phyloP scores from a whole-genome alignment of 2,329 filamentous ascomycete species.

The Fusarium goolgardi region DNA sequence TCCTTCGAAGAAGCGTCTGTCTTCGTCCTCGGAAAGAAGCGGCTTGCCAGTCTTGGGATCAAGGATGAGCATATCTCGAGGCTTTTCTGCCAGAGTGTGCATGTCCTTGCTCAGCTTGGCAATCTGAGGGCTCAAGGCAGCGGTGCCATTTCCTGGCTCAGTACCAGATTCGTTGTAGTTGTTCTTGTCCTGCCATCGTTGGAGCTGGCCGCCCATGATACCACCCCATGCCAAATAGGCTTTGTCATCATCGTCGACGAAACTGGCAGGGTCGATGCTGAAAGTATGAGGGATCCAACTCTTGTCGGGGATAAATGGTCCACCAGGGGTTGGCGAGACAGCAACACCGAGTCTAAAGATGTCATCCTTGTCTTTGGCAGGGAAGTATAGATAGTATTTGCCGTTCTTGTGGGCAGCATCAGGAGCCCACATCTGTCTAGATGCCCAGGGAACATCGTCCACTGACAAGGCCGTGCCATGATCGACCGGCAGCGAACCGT shows the following conservation, averaged over 20 bases:
- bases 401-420: slow-evolving; percentile 25
- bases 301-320: slow-evolving; percentile 23
- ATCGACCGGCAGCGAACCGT: slow-evolving; percentile 4
- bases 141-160: slow-evolving; percentile 16
- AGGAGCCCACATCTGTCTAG: slow-evolving; percentile 25
- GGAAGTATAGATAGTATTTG: slow-evolving; percentile 33
- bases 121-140: slow-evolving; percentile 12
- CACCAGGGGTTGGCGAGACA: slow-evolving; percentile 10
- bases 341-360: slow-evolving; percentile 28
- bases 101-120: slow-evolving; percentile 23
- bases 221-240: slow-evolving; percentile 13
- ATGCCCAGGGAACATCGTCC: slow-evolving; percentile 15
- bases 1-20: slow-evolving; percentile 15
- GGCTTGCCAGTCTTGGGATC: slow-evolving; percentile 23
- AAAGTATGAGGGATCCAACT: slow-evolving; percentile 25
- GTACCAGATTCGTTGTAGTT: slow-evolving; percentile 14
- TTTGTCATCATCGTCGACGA: neutral
- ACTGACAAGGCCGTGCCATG: slow-evolving; percentile 15
- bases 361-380: slow-evolving; percentile 21
- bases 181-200: slow-evolving; percentile 21
- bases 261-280: slow-evolving; percentile 23
- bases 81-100: slow-evolving; percentile 24
- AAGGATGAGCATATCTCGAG: slow-evolving; percentile 15
- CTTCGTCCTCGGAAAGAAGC: slow-evolving; percentile 8
- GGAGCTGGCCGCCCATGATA: slow-evolving; percentile 19